These are phyloP conservation scores for Apiospora malaysiana DNA, from an alignment of 2,329 filamentous ascomycete genomes.

Conservation along the genomic window DNA sequence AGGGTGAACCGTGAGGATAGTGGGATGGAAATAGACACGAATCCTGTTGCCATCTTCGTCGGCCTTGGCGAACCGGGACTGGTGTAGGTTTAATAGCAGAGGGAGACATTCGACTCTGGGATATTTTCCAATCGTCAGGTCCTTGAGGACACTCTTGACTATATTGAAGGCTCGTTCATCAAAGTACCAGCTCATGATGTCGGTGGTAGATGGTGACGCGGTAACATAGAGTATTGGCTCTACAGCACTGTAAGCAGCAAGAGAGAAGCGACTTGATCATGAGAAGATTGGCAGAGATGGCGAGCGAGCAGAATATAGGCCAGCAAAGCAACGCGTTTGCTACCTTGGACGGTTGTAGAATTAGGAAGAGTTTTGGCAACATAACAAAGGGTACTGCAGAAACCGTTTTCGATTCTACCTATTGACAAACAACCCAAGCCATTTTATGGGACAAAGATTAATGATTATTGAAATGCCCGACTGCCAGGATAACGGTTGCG, in stretches of 20 bases:
- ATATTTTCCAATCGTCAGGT: neutral
- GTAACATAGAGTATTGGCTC: no score
- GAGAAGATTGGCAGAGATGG: no score
- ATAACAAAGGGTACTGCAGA: neutral
- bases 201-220: neutral
- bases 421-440: neutral
- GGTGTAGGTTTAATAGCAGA: neutral
- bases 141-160: neutral
- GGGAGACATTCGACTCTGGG: neutral
- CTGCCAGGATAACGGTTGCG: neutral
- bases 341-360: neutral
- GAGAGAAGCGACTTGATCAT: neutral
- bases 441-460: neutral
- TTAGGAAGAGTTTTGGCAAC: neutral
- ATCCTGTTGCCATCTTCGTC: neutral
- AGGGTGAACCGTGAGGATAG: neutral
- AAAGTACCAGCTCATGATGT: neutral
- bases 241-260: neutral
- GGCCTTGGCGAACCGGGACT: neutral
- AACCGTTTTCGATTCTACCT: neutral
- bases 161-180: no score
- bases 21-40: neutral
- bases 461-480: neutral
- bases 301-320: neutral
- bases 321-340: neutral